Evolutionary conservation across 345 rosid species (phyloP).

Genomic region (Eucalyptus globulus): DNA sequence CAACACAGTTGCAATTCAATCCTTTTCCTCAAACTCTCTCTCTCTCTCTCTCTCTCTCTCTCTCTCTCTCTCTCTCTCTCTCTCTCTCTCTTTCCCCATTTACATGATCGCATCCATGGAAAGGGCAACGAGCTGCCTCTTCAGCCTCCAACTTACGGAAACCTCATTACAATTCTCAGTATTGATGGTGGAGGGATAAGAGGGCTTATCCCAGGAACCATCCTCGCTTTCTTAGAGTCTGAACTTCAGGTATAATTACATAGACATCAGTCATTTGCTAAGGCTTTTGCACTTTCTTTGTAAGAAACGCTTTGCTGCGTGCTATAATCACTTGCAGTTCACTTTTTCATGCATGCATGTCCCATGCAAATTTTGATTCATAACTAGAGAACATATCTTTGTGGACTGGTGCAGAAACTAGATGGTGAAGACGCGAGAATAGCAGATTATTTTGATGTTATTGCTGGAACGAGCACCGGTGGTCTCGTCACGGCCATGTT

Average conservation of each 20-base stretch:
- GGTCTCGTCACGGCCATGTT: no score
- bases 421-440: constrained; percentile 11
- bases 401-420: constrained; percentile 16
- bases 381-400: background rate
- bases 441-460: no score
- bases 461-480: no score
- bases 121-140: background rate
- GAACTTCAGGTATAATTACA: constrained; percentile 15
- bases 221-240: constrained; percentile 13
- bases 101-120: background rate
- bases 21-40: background rate
- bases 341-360: background rate
- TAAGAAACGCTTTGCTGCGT: background rate
- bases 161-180: constrained; percentile 24
- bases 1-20: background rate
- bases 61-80: background rate
- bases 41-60: background rate
- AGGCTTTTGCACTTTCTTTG: background rate
- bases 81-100: background rate
- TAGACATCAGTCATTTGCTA: background rate
- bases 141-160: constrained; percentile 15
- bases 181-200: constrained; percentile 40
- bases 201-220: constrained; percentile 29
- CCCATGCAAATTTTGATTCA: background rate
- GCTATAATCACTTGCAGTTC: background rate